Percentiles rank a stretch among this genome's conserved stretches.
These are phyloP conservation scores for Rehmannia glutinosa DNA, from an alignment of 257 asterid species.

Conservation along the genomic window DNA sequence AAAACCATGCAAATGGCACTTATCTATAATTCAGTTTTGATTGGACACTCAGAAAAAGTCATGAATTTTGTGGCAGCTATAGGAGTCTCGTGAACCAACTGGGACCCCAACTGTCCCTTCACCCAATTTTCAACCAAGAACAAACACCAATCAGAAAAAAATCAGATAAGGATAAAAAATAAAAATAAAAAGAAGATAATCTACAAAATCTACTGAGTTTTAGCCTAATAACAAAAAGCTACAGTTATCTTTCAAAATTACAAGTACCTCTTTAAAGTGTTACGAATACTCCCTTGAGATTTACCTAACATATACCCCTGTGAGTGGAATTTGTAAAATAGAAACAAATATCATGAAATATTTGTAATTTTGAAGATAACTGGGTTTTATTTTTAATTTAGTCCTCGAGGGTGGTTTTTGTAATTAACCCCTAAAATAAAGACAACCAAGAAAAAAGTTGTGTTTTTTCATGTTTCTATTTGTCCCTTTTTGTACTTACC, in stretches of 20 bases:
- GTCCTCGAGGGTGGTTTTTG: too few species aligned
- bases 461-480: neutral
- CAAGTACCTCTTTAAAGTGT: too few species aligned
- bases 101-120: conserved; percentile 33
- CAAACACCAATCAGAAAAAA: neutral
- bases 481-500: neutral
- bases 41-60: neutral
- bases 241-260: too few species aligned
- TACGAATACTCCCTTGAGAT: too few species aligned
- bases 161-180: neutral
- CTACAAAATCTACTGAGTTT: too few species aligned
- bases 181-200: neutral
- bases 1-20: conserved; percentile 32
- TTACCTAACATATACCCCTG: too few species aligned
- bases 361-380: too few species aligned
- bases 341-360: too few species aligned
- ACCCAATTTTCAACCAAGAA: conserved; percentile 33
- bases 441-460: neutral
- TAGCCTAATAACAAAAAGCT: too few species aligned
- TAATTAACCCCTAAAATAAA: too few species aligned
- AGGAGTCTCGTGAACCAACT: conserved; percentile 47
- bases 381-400: too few species aligned
- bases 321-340: too few species aligned
- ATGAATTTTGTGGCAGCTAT: conserved; percentile 26
- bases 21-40: neutral